phyloP scores from a whole-genome alignment of 2,329 filamentous ascomycete genomes.

The Didymella exigua region DNA sequence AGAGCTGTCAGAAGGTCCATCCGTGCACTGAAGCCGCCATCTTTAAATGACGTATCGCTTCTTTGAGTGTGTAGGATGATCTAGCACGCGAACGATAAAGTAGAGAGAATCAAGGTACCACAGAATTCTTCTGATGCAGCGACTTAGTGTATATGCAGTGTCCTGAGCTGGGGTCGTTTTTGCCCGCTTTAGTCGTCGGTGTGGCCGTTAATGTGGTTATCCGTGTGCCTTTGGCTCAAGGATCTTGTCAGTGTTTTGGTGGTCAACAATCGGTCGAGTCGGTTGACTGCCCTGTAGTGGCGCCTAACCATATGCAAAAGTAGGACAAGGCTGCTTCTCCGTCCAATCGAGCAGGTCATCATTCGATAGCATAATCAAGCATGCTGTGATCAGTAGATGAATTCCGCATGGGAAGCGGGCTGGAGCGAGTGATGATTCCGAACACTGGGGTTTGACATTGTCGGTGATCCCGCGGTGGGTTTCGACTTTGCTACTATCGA shows the following conservation, averaged over 20 bases:
- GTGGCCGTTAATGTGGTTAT: not conserved
- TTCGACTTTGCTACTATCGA: not conserved
- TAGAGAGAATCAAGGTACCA: constrained; percentile 42
- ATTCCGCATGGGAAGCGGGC: not conserved
- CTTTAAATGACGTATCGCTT: constrained; percentile 19
- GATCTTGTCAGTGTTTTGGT: not conserved
- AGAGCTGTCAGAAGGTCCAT: constrained; percentile 36
- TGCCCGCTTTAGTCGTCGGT: not conserved
- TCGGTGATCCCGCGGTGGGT: not conserved
- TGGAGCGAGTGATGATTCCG: not conserved
- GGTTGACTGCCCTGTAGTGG: not conserved
- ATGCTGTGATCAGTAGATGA: not conserved
- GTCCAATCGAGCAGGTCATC: not conserved
- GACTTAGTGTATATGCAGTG: constrained; percentile 28
- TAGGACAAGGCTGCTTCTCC: not conserved
- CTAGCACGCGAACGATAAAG: constrained; percentile 37
- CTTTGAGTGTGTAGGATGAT: constrained; percentile 32
- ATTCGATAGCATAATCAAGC: not conserved
- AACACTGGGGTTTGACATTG: not conserved
- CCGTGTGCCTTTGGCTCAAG: not conserved
- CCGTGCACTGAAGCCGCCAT: constrained; percentile 25
- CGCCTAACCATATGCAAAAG: not conserved
- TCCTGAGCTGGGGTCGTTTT: constrained; percentile 11
- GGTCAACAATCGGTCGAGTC: not conserved
- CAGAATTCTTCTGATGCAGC: constrained; percentile 39